Base-by-base conservation (phyloP, 805 yeast species). In the Limtongia smithiae region DNA sequence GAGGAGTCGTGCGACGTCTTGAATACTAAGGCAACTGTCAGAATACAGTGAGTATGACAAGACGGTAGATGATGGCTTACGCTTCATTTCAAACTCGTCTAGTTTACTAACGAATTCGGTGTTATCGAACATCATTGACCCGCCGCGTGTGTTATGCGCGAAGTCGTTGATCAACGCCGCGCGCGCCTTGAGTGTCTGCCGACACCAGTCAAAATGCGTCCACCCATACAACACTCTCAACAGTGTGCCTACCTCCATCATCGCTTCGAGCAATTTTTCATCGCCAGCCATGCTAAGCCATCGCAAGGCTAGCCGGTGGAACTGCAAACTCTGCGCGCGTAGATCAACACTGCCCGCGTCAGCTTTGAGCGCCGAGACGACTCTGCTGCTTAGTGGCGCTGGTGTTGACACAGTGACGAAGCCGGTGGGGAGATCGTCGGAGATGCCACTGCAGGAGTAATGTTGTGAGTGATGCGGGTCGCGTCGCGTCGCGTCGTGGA, bases 341-440 rank as follows among this genome's bases (percentile, higher is more conserved):
- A 87, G 63, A 61, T 87, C 91, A n/a, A 88, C 71, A 17, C 76
- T 69, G 0, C 65, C 65, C 1, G 94, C 79, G 54, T 80, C 83
- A 0, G 95, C 75, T 62, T 85, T 86, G 41, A 90, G 81, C 31
- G 96, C 94, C 62, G 89, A 90, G 27, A 85, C 66, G 18, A 89
- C 89, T 49, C 78, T 79, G 7, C 70, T 63, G 20, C 78, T 72
- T 47, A 89, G 75, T 35, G 82, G 79, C 2, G 81, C 85, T 0
- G 97, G 97, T 41, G 78, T 80, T 22, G 79, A 68, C 46, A 89
- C 71, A 41, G 79, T 82, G 4, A 87, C 71, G 59, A 87, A 85
- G 4, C 58, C 58, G 20, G 28, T 28, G 4, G 48, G 46, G 15
- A 42, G 28, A 84, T 79, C 68, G 28, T 58, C 63, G 42, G 54